Conservation (phyloP, 208 protist species). For the Leishmania martiniquensis region DNA sequence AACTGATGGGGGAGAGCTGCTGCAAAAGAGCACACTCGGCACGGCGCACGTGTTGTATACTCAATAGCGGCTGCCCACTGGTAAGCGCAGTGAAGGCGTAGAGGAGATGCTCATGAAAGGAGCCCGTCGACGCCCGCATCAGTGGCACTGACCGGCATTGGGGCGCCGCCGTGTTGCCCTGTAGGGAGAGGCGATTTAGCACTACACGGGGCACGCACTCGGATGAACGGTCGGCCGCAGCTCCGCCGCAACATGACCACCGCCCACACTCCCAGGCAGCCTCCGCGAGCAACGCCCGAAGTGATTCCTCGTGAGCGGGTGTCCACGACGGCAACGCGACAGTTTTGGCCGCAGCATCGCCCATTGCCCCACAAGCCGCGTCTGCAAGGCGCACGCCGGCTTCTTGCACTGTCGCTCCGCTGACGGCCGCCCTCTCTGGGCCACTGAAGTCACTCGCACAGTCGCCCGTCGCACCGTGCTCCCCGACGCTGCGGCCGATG, state of each 20-base stretch:
- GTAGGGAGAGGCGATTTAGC: slow-evolving; percentile 1
- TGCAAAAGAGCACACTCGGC: slow-evolving; percentile 34
- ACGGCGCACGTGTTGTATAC: slow-evolving; percentile 25
- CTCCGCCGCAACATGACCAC: slow-evolving; percentile 18
- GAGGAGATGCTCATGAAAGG: slow-evolving; percentile 29
- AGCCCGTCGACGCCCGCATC: background rate
- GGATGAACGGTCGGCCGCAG: background rate
- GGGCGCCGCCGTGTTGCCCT: background rate
- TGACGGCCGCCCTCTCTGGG: background rate
- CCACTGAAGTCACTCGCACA: background rate
- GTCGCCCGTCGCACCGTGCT: background rate
- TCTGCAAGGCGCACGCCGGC: background rate
- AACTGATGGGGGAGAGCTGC: slow-evolving; percentile 41
- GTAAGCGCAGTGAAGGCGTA: slow-evolving; percentile 28
- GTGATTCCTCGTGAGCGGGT: slow-evolving; percentile 4
- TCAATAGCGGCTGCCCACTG: slow-evolving; percentile 14
- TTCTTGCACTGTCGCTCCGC: background rate
- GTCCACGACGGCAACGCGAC: slow-evolving; percentile 1
- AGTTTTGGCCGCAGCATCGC: background rate
- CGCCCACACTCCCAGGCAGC: slow-evolving; percentile 54
- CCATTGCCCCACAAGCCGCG: background rate
- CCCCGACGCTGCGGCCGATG: background rate
- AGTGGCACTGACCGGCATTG: background rate
- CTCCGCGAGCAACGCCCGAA: slow-evolving; percentile 46
- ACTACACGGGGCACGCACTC: slow-evolving; percentile 6